A percentile compares a stretch with the other conserved stretches of the same genome.
Conservation (phyloP, 1,284 basidiomycete genomes). For the Hymenochaete sp. region DNA sequence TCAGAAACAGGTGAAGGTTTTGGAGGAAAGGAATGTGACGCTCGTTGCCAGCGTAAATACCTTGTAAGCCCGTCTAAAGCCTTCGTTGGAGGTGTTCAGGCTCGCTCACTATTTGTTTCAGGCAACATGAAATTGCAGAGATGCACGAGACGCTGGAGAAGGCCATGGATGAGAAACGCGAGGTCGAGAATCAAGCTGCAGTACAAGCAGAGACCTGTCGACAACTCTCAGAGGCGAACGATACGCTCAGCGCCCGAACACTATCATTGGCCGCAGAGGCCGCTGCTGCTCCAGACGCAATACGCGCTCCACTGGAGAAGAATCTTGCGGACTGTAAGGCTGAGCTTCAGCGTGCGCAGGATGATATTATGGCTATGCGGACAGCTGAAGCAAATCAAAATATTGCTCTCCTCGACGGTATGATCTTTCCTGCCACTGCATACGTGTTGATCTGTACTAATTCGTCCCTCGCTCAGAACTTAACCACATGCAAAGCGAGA, state of each 20-base stretch:
- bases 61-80: slow-evolving; percentile 40
- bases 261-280: slow-evolving; percentile 72
- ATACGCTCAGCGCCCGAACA: slow-evolving; percentile 60
- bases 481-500: slow-evolving; percentile 71
- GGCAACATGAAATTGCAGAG: slow-evolving; percentile 60
- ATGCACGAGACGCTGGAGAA: slow-evolving; percentile 57
- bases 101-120: slow-evolving; percentile 25
- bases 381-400: slow-evolving; percentile 60
- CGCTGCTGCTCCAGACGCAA: slow-evolving; percentile 47
- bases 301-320: slow-evolving; percentile 48
- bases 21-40: slow-evolving; percentile 64
- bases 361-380: slow-evolving; percentile 50
- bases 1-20: slow-evolving; percentile 71
- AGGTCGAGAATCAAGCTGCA: slow-evolving; percentile 60
- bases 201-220: slow-evolving; percentile 63
- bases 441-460: too few relatives aligned
- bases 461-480: too few relatives aligned
- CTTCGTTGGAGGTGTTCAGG: background rate
- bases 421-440: too few relatives aligned
- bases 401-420: slow-evolving; percentile 63
- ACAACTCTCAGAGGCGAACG: slow-evolving; percentile 71
- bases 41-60: slow-evolving; percentile 43
- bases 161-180: slow-evolving; percentile 51
- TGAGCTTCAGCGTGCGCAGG: slow-evolving; percentile 36
- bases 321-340: slow-evolving; percentile 40